Base-by-base conservation (phyloP, 176 grass and related monocot genomes). In the Musa troglodytarum region DNA sequence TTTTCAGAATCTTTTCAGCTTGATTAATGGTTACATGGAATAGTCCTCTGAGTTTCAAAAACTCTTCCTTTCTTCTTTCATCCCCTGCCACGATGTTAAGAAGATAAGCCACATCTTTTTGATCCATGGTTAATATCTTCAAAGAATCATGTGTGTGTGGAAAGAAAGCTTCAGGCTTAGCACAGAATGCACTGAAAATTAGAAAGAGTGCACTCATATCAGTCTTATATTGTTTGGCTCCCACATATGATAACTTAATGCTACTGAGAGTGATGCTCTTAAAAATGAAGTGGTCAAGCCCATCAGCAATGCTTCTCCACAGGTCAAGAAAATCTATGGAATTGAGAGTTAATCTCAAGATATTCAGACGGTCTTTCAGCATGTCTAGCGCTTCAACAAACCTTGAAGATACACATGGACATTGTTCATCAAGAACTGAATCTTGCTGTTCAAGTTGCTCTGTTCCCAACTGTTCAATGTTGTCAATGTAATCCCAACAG, bases 271-370 rank as follows among this genome's bases (percentile, higher is more conserved):
- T 56, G 72, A 93, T 87, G 78, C 90, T 93, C 59, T 82, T 88
- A 77, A 82, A 91, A 53, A 98, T 84, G 56, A 71, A 98, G 65
- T 93, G 90, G 71, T 98, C 95, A 0, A 98, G 82, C 19, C 90
- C 95, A 83, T 91, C 95, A 0, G 88, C 95, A 53, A 93, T 85
- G 81, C 88, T 93, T 88, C 95, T 87, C 95, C 90, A 98, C 28
- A 93, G 71, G 86, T 98, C 88, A 78, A 98, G 85, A 85, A 98
- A 98, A 80, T 93, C 95, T 65, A 93, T 91, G 20, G 84, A 84
- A 87, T 98, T 98, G 73, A 98, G 90, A 74, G 71, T 78, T 50
- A 71, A 22, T 52, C 85, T 90, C 82, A 98, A 56, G 53, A 89
- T 89, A 25, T 50, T 26, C 23, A 74, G 88, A 52, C 83, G 83